Evolutionary conservation across 2,329 filamentous ascomycete genomes (phyloP), one percentile per base, ranked within the genome.

Genomic region (Sporothrix globosa): DNA sequence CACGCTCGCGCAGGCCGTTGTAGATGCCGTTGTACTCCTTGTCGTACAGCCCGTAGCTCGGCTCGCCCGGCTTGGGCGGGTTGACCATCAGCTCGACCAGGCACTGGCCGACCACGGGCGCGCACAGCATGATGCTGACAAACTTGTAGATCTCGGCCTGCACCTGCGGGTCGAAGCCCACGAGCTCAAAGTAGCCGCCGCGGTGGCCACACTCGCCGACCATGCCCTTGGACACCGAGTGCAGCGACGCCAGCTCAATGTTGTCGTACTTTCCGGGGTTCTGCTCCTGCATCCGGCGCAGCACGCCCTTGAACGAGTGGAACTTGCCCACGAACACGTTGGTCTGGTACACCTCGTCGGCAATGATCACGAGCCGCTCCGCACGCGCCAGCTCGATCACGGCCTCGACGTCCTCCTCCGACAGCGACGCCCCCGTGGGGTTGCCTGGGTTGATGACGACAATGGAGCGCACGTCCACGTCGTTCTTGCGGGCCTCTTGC

Each of bases 401-500:
- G 67, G 87, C 86, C 77, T 90, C 89, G 80, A 99, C 90, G 77
- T 97, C 93, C 24, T 88, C 86, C 74, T 91, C 87, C 48, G 90
- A 84, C 21, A 99, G 87, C 68, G 91, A 96, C 67, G 93, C 93
- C 75, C 96, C 96, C 2, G 96, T 99, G 3, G 96, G 96, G 83
- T 99, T 99, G 72, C 96, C 96, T 0, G 96, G 96, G 86, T 99
- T 99, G 85, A 99, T 99, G 76, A 99, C 91, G 75, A 96, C 95
- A 75, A 99, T 93, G 75, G 92, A 92, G 76, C 94, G 92, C 69
- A 97, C 92, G 76, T 98, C 93, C 72, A 90, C 90, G 73, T 93
- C 94, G 68, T 92, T 87, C 68, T 84, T 82, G 78, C 90, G 88
- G 74, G 94, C 95, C 78, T 92, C 88, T 70, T 88, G 84, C 78